phyloP scores from a whole-genome alignment of 2,329 filamentous ascomycete genomes.

The Lecanicillium sp. region DNA sequence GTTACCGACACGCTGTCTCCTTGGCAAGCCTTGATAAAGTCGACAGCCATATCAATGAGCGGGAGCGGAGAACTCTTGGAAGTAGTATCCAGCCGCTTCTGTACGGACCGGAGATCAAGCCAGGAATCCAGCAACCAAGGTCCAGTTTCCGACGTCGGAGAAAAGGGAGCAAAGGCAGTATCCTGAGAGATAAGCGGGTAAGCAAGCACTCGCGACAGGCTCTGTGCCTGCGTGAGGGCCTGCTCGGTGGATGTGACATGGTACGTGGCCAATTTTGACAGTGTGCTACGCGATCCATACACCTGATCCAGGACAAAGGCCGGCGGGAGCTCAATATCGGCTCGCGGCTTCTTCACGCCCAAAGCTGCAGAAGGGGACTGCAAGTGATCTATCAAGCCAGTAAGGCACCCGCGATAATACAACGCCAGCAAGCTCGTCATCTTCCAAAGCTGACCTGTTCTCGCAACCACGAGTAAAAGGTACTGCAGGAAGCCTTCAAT shows the following conservation, averaged over 20 bases:
- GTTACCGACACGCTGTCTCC: slow-evolving; percentile 10
- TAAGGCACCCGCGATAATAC: slow-evolving; percentile 40
- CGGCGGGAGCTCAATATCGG: slow-evolving; percentile 29
- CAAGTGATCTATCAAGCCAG: slow-evolving; percentile 25
- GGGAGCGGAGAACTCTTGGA: slow-evolving; percentile 22
- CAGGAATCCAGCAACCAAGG: slow-evolving; percentile 44
- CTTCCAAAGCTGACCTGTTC: slow-evolving; percentile 39
- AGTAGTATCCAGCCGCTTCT: slow-evolving; percentile 27
- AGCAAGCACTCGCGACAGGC: slow-evolving; percentile 35
- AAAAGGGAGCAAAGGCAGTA: slow-evolving; percentile 20
- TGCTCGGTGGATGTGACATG: slow-evolving; percentile 30
- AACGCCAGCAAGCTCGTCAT: slow-evolving; percentile 31
- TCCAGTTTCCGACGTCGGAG: slow-evolving; percentile 29
- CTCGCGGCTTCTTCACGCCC: slow-evolving; percentile 18
- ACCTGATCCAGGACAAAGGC: slow-evolving; percentile 27
- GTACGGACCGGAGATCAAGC: slow-evolving; percentile 31
- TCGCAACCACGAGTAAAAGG: slow-evolving; percentile 35
- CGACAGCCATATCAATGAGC: slow-evolving; percentile 28
- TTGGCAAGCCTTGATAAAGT: slow-evolving; percentile 19
- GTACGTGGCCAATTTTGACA: slow-evolving; percentile 27
- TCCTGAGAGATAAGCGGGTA: slow-evolving; percentile 28
- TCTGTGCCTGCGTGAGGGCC: slow-evolving; percentile 36
- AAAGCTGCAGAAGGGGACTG: slow-evolving; percentile 21
- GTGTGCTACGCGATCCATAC: slow-evolving; percentile 13
- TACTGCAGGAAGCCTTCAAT: slow-evolving; percentile 47